Conservation (phyloP, 1,284 basidiomycete genomes). For the Ustilago crameri region DNA sequence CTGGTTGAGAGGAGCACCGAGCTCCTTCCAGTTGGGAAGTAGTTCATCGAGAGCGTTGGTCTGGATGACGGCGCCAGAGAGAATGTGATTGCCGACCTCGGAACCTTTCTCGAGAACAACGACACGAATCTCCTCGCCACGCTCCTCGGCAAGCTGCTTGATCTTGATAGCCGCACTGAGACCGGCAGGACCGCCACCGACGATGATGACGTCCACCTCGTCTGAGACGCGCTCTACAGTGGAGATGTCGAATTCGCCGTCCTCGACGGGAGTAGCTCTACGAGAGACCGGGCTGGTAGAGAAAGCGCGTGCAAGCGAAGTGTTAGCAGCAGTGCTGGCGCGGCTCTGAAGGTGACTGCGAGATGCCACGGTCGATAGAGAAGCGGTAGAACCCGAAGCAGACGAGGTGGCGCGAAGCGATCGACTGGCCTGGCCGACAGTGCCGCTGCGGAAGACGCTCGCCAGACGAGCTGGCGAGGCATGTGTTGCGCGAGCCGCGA, state of each 20-base stretch:
- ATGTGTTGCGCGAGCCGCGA: slow-evolving; percentile 33
- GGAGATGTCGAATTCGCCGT: slow-evolving; percentile 62
- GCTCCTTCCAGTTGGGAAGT: slow-evolving; percentile 83
- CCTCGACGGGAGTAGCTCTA: slow-evolving; percentile 51
- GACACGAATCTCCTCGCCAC: slow-evolving; percentile 82
- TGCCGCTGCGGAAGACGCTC: slow-evolving; percentile 20
- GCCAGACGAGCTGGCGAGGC: slow-evolving; percentile 44
- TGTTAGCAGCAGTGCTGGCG: slow-evolving; percentile 15
- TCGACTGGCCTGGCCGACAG: slow-evolving; percentile 16
- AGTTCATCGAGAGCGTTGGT: slow-evolving; percentile 91
- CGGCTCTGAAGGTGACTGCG: slow-evolving; percentile 19
- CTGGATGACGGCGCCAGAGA: slow-evolving; percentile 96
- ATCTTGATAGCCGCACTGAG: slow-evolving; percentile 94
- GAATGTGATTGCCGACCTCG: slow-evolving; percentile 92
- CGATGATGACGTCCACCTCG: slow-evolving; percentile 95
- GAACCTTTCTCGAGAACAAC: slow-evolving; percentile 94
- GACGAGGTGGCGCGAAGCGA: slow-evolving; percentile 26
- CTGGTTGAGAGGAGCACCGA: slow-evolving; percentile 77
- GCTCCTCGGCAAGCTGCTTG: slow-evolving; percentile 89
- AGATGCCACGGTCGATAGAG: slow-evolving; percentile 22
- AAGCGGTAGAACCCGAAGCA: slow-evolving; percentile 18
- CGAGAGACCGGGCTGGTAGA: slow-evolving; percentile 31
- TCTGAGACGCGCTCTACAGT: slow-evolving; percentile 67
- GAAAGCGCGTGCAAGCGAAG: slow-evolving; percentile 30
- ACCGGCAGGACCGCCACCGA: slow-evolving; percentile 94